Evolutionary conservation across 164 flowering plant species (phyloP).

Genomic region (Houttuynia cordata): DNA sequence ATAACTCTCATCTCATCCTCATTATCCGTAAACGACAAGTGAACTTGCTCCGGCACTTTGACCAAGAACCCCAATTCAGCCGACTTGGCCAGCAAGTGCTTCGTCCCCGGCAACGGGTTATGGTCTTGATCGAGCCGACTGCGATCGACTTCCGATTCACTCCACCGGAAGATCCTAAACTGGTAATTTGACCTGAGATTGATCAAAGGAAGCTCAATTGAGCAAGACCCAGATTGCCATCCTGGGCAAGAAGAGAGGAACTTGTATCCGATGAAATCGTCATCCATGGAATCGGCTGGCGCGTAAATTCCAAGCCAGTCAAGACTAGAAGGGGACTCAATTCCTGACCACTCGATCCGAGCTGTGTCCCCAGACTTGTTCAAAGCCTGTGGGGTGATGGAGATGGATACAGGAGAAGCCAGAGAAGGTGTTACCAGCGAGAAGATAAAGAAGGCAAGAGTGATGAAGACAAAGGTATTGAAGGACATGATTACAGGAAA

Average conservation of each 20-base stretch:
- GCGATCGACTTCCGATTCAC: slow-evolving; percentile 39
- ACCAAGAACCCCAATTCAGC: slow-evolving; percentile 31
- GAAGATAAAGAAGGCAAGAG: too few relatives aligned
- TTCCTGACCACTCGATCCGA: slow-evolving; percentile 44
- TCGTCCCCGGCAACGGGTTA: slow-evolving; percentile 77
- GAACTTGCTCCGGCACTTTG: slow-evolving; percentile 80
- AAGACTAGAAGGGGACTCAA: slow-evolving; percentile 48
- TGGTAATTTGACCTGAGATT: slow-evolving; percentile 68
- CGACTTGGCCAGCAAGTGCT: slow-evolving; percentile 38
- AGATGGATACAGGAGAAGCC: slow-evolving; percentile 21
- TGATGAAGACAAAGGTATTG: too few relatives aligned
- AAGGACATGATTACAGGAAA: too few relatives aligned
- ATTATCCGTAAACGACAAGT: slow-evolving; percentile 48
- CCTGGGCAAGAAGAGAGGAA: slow-evolving; percentile 49
- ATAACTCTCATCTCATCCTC: slow-evolving; percentile 84
- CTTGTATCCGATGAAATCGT: slow-evolving; percentile 73
- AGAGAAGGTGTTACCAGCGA: too few relatives aligned
- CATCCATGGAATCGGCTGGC: slow-evolving; percentile 53
- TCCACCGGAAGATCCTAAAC: slow-evolving; percentile 82
- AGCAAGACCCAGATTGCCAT: slow-evolving; percentile 74
- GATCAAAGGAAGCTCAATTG: slow-evolving; percentile 48
- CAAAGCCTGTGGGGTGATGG: slow-evolving; percentile 32
- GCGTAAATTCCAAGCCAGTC: slow-evolving; percentile 88
- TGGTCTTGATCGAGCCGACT: slow-evolving; percentile 48
- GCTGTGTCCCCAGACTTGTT: slow-evolving; percentile 48